phyloP scores from a whole-genome alignment of 768 basidiomycete genomes.

The Suillus subluteus region DNA sequence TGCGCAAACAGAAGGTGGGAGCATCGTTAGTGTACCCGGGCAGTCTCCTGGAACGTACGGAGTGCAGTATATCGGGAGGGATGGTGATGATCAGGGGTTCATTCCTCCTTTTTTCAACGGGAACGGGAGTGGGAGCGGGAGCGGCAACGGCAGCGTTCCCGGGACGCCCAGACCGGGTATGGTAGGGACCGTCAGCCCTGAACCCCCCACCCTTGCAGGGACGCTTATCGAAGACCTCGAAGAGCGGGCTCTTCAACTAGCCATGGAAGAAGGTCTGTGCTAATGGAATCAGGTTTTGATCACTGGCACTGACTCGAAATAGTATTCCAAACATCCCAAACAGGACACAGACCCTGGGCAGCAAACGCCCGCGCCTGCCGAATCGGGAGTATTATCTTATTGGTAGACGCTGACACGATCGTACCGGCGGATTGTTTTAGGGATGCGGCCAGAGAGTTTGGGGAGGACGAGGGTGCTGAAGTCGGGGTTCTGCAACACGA shows the following conservation, averaged over 20 bases:
- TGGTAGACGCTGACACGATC: slow-evolving; percentile 88
- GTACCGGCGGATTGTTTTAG: slow-evolving; percentile 92
- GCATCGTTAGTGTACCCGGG: slow-evolving; percentile 15
- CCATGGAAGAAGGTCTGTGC: slow-evolving; percentile 52
- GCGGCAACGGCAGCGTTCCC: slow-evolving; percentile 10
- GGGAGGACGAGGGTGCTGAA: slow-evolving; percentile 61
- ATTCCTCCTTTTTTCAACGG: slow-evolving; percentile 24
- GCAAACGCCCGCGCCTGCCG: slow-evolving; percentile 75
- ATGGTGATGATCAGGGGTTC: slow-evolving; percentile 58
- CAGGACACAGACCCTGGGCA: slow-evolving; percentile 72
- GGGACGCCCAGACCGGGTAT: slow-evolving; percentile 27
- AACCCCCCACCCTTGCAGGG: slow-evolving; percentile 16
- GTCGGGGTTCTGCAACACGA: slow-evolving; percentile 92
- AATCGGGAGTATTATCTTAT: slow-evolving; percentile 76
- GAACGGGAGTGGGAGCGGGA: slow-evolving; percentile 5
- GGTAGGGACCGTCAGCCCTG: slow-evolving; percentile 1
- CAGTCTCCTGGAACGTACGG: slow-evolving; percentile 53
- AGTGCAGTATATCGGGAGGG: slow-evolving; percentile 65
- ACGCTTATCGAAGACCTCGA: slow-evolving; percentile 43
- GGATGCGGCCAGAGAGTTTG: slow-evolving; percentile 85
- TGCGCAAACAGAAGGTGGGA: slow-evolving; percentile 3
- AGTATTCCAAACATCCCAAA: slow-evolving; percentile 56
- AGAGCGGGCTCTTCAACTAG: slow-evolving; percentile 52
- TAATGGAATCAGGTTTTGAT: neutral
- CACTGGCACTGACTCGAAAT: slow-evolving; percentile 24